Conservation (phyloP, 1,139 yeast genomes). For the Scheffersomyces illinoinensis region DNA sequence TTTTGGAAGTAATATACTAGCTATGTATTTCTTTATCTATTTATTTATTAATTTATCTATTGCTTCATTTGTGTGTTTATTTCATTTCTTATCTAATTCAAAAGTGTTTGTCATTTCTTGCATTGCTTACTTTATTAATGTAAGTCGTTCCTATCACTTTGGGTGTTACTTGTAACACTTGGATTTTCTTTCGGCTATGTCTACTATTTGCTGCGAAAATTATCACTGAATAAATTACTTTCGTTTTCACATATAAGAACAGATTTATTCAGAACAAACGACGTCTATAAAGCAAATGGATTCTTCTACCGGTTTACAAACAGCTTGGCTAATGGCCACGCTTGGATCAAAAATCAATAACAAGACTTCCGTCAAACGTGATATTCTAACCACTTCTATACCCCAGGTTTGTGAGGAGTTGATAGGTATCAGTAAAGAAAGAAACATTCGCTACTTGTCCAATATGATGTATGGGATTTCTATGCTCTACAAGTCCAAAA, state of each 20-base stretch:
- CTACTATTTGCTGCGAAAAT: background rate
- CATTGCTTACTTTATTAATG: background rate
- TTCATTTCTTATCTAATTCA: background rate
- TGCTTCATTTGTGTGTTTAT: background rate
- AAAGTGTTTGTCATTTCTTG: background rate
- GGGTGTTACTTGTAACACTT: background rate
- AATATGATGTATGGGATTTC: slow-evolving; percentile 59
- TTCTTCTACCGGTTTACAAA: slow-evolving; percentile 6
- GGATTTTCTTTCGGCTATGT: background rate
- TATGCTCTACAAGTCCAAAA: slow-evolving; percentile 52
- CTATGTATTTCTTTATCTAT: background rate
- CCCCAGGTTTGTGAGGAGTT: slow-evolving; percentile 46
- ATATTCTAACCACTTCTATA: slow-evolving; percentile 43
- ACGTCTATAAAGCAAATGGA: background rate
- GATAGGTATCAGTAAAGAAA: slow-evolving; percentile 21
- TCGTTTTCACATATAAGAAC: background rate
- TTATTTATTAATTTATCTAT: no score
- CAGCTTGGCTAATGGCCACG: slow-evolving; percentile 34
- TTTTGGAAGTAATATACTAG: background rate
- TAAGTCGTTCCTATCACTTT: background rate
- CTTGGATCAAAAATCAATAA: slow-evolving; percentile 37
- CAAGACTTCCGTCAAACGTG: slow-evolving; percentile 32
- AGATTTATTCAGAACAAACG: no score
- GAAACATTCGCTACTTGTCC: slow-evolving; percentile 48
- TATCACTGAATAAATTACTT: background rate